Conservation (phyloP, 2,329 filamentous ascomycete genomes). For the Alternaria solani region DNA sequence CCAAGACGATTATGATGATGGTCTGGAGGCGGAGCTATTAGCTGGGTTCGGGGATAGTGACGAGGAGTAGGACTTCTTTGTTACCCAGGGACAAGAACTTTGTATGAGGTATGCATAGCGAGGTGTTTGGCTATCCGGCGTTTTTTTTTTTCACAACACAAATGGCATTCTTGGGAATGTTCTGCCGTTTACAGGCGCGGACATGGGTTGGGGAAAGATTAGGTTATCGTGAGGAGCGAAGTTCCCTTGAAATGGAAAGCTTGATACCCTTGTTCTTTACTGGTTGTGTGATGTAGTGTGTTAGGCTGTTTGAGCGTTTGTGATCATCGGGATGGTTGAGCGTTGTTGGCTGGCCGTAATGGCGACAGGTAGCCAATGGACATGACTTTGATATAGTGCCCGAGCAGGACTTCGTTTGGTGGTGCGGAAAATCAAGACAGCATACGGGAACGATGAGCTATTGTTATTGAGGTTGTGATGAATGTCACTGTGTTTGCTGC, state of each 20-base stretch:
- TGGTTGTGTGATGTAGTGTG: not conserved
- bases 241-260: not conserved
- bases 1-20: constrained; percentile 64
- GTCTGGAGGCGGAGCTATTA: constrained; percentile 54
- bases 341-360: not conserved
- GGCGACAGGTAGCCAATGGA: not conserved
- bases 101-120: constrained; percentile 40
- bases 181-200: not conserved
- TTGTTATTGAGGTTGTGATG: not conserved
- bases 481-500: not conserved
- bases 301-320: not conserved
- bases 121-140: constrained; percentile 45
- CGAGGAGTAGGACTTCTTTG: constrained; percentile 15
- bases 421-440: not conserved
- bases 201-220: not conserved
- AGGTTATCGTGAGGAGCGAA: not conserved
- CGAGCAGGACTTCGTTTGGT: not conserved
- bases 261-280: not conserved
- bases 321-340: not conserved
- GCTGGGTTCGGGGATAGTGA: constrained; percentile 42
- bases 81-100: not conserved
- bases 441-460: not conserved
- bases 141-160: constrained; percentile 3
- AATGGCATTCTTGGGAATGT: not conserved
- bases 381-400: not conserved